phyloP scores from a whole-genome alignment of 768 basidiomycete species.

The Amanita rubescens region DNA sequence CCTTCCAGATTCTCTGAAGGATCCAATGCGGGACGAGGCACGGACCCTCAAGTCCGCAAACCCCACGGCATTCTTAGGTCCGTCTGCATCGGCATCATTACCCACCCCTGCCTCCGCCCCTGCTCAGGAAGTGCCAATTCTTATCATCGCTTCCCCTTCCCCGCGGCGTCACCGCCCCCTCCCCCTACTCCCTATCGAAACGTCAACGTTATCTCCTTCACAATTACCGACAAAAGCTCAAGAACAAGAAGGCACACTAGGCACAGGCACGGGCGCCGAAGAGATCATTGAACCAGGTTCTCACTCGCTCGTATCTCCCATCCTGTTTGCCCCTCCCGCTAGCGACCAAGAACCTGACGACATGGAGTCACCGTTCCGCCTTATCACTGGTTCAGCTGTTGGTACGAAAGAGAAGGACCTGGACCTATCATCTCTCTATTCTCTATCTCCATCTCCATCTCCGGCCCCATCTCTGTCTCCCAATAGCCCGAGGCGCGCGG shows the following conservation, averaged over 20 bases:
- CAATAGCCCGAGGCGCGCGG: not conserved
- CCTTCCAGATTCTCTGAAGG: not conserved
- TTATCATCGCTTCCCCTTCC: not conserved
- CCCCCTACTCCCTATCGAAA: not conserved
- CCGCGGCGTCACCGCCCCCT: not conserved
- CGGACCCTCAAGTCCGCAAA: not conserved
- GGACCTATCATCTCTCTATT: not conserved
- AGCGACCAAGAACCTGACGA: not conserved
- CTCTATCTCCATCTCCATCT: not conserved
- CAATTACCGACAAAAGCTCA: not conserved
- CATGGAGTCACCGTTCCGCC: not conserved
- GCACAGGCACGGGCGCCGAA: not conserved
- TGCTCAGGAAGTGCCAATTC: not conserved
- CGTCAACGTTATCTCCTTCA: not conserved
- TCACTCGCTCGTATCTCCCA: slow-evolving; percentile 1
- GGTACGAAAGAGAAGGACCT: not conserved
- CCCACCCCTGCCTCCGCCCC: not conserved
- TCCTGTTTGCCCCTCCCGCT: not conserved
- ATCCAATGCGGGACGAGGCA: not conserved
- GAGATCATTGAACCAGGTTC: not conserved
- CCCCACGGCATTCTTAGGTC: not conserved
- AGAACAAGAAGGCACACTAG: not conserved
- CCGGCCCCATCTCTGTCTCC: too few species aligned
- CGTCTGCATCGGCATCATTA: not conserved
- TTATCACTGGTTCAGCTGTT: not conserved